Evolutionary conservation across 257 asterid genomes (phyloP).

Genomic region (Nicotiana benthamiana): DNA sequence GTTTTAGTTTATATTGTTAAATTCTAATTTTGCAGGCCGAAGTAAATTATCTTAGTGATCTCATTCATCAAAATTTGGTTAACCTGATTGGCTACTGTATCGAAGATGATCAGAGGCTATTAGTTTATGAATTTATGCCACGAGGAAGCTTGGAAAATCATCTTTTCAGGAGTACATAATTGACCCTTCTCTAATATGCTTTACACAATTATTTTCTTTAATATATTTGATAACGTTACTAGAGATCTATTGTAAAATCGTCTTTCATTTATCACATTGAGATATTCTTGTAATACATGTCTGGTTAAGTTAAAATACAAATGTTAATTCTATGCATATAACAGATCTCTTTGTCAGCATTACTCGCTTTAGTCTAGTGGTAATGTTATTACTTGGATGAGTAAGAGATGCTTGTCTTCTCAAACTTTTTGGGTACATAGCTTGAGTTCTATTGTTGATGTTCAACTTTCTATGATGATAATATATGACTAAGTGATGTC

Average conservation of each 20-base stretch:
- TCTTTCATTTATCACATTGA: no score
- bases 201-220: not conserved
- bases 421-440: no score
- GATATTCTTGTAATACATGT: not conserved
- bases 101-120: slow-evolving; percentile 95
- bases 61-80: slow-evolving; percentile 83
- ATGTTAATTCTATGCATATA: not conserved
- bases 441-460: not conserved
- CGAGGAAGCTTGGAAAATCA: slow-evolving; percentile 99
- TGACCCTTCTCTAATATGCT: slow-evolving; percentile 2
- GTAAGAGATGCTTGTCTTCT: no score
- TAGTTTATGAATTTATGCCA: slow-evolving; percentile 94
- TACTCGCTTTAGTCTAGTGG: not conserved
- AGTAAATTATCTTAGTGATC: slow-evolving; percentile 88
- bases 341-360: not conserved
- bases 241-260: not conserved
- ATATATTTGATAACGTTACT: not conserved
- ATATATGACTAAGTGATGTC: no score
- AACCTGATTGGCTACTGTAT: slow-evolving; percentile 89
- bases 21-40: slow-evolving; percentile 63
- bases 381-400: not conserved
- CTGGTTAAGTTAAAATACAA: not conserved
- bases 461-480: not conserved
- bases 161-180: slow-evolving; percentile 71
- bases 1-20: slow-evolving; percentile 20